Evolutionary conservation across 2,329 filamentous ascomycete genomes (phyloP).

Genomic region (Epichloe bromicola): DNA sequence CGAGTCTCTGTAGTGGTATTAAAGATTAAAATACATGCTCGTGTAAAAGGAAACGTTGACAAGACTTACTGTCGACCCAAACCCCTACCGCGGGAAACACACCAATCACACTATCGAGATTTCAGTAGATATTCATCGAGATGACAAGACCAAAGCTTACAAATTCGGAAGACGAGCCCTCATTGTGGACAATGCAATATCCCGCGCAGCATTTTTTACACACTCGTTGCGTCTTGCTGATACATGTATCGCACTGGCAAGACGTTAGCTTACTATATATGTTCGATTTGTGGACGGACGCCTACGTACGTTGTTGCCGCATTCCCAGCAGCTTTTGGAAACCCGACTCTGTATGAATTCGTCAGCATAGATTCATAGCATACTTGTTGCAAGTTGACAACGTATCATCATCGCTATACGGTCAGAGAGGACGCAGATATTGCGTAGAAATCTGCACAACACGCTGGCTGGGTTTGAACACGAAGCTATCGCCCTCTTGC

Average conservation of each 20-base stretch:
- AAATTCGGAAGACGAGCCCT: conserved; percentile 56
- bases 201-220: conserved; percentile 64
- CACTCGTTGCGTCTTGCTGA: conserved; percentile 52
- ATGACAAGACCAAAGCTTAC: conserved; percentile 23
- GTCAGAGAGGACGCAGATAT: neutral
- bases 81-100: conserved; percentile 21
- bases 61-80: conserved; percentile 15
- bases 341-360: conserved; percentile 36
- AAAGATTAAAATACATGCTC: neutral
- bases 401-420: neutral
- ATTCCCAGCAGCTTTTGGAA: conserved; percentile 70
- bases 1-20: neutral
- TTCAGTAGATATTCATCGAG: conserved; percentile 16
- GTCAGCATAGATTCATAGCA: neutral
- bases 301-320: conserved; percentile 58
- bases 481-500: neutral
- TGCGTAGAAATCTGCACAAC: neutral
- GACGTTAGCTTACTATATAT: conserved; percentile 2
- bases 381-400: neutral
- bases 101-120: conserved; percentile 30
- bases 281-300: neutral
- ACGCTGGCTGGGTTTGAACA: neutral
- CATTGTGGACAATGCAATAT: conserved; percentile 75
- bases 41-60: neutral
- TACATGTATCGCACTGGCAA: conserved; percentile 60